Evolutionary conservation across 495 filamentous ascomycete genomes (phyloP).

Genomic region (Xylaria nigripes): DNA sequence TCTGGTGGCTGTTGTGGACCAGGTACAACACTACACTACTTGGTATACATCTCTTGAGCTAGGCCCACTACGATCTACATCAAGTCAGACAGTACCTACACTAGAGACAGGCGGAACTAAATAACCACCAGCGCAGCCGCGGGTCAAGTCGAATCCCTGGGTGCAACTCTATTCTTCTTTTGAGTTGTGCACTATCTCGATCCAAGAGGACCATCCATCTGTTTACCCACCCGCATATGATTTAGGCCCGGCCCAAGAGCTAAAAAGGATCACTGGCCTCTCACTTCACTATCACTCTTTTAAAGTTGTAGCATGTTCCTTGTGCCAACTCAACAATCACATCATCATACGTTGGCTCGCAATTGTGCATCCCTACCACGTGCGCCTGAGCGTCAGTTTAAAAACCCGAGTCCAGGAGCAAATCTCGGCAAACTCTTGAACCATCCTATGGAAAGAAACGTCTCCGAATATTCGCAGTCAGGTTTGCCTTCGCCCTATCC

Average conservation of each 20-base stretch:
- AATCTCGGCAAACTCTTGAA: constrained; percentile 27
- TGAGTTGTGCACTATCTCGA: constrained; percentile 21
- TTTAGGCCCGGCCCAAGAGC: constrained; percentile 21
- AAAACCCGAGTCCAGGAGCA: constrained; percentile 25
- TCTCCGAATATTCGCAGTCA: constrained; percentile 94
- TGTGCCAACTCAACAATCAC: constrained; percentile 29
- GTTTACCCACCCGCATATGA: constrained; percentile 14
- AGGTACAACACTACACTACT: constrained; percentile 17
- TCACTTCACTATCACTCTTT: constrained; percentile 15
- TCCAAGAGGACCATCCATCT: constrained; percentile 26
- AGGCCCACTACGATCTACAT: constrained; percentile 17
- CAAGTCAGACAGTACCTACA: constrained; percentile 15
- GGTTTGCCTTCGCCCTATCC: constrained; percentile 87
- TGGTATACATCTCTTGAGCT: constrained; percentile 14
- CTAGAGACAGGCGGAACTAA: constrained; percentile 25
- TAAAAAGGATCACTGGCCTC: constrained; percentile 23
- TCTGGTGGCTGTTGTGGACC: constrained; percentile 20
- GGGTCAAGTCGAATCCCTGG: constrained; percentile 18
- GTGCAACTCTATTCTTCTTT: constrained; percentile 27
- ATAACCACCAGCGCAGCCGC: constrained; percentile 30
- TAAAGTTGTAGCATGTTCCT: constrained; percentile 37
- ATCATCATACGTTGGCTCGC: constrained; percentile 26
- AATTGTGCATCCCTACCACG: constrained; percentile 20
- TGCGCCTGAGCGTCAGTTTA: constrained; percentile 24
- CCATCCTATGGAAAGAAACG: constrained; percentile 74